A percentile compares a stretch with the other conserved stretches of the same genome.
Conservation (phyloP, 73 alveolate genomes). For the Stentor coeruleus region DNA sequence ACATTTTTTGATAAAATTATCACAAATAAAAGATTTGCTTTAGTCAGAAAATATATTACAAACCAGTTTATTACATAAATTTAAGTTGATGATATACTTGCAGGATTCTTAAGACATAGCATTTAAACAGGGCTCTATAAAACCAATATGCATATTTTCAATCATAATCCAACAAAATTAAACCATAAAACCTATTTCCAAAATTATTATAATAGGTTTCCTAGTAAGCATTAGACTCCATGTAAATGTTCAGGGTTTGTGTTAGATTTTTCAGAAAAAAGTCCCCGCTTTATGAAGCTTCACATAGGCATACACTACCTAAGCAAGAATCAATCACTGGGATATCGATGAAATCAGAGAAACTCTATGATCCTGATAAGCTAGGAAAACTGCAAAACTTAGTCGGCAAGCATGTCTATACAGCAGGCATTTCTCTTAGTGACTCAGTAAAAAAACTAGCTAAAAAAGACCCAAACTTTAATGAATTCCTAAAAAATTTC, state of each 20-base stretch:
- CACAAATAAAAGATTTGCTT: slow-evolving; percentile 49
- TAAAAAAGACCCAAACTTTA: slow-evolving; percentile 49
- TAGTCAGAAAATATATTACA: slow-evolving; percentile 68
- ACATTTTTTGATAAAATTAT: slow-evolving; percentile 71
- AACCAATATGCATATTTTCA: slow-evolving; percentile 48
- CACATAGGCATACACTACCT: neutral
- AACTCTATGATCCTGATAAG: neutral
- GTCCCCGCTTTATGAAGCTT: neutral
- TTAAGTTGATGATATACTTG: slow-evolving; percentile 48
- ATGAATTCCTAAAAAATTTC: slow-evolving; percentile 51
- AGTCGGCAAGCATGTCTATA: neutral
- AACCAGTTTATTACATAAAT: slow-evolving; percentile 44
- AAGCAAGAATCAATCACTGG: neutral
- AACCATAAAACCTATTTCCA: slow-evolving; percentile 50
- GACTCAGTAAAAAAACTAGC: slow-evolving; percentile 51
- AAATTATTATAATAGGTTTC: neutral
- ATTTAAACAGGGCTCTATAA: slow-evolving; percentile 44
- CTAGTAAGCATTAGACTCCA: neutral
- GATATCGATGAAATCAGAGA: neutral
- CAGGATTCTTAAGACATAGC: slow-evolving; percentile 37
- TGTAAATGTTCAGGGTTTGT: neutral
- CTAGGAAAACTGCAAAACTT: neutral
- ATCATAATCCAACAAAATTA: slow-evolving; percentile 53
- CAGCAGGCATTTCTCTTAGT: slow-evolving; percentile 51
- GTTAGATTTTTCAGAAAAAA: neutral